These are phyloP conservation scores for Fusarium proliferatum DNA, from an alignment of 2,329 filamentous ascomycete species.

Conservation along the genomic window DNA sequence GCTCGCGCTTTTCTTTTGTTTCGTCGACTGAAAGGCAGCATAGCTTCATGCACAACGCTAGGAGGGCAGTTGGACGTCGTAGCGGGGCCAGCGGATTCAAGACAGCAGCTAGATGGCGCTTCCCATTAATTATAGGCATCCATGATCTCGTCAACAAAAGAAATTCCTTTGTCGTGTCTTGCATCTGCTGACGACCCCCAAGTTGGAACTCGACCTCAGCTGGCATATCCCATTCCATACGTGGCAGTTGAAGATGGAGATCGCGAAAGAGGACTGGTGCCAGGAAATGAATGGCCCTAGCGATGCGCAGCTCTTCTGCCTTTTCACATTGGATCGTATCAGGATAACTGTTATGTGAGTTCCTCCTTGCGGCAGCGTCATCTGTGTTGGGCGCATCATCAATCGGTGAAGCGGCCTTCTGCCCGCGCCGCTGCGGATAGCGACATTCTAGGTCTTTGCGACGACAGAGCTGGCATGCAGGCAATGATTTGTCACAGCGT, in stretches of 20 bases:
- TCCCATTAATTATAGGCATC: neutral
- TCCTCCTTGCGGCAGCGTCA: too few species aligned
- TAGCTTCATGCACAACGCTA: neutral
- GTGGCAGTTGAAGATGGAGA: neutral
- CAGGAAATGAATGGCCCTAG: rapidly evolving
- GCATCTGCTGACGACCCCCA: neutral
- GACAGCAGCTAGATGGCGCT: neutral
- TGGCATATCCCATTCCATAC: neutral
- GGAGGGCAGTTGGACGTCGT: neutral
- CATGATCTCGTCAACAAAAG: neutral
- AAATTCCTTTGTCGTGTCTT: neutral
- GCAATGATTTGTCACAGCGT: neutral
- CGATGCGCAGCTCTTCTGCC: rapidly evolving
- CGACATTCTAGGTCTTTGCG: neutral
- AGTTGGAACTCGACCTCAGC: neutral
- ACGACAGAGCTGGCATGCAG: neutral
- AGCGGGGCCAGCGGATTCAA: neutral
- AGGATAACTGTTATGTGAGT: too few species aligned
- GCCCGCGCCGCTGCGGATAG: neutral
- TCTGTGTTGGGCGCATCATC: neutral
- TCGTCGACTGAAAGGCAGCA: neutral
- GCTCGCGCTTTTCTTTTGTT: rapidly evolving
- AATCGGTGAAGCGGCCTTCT: neutral
- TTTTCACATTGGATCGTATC: neutral
- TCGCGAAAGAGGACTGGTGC: neutral